phyloP scores from a whole-genome alignment of 495 filamentous ascomycete genomes.

The Cercophora scortea region DNA sequence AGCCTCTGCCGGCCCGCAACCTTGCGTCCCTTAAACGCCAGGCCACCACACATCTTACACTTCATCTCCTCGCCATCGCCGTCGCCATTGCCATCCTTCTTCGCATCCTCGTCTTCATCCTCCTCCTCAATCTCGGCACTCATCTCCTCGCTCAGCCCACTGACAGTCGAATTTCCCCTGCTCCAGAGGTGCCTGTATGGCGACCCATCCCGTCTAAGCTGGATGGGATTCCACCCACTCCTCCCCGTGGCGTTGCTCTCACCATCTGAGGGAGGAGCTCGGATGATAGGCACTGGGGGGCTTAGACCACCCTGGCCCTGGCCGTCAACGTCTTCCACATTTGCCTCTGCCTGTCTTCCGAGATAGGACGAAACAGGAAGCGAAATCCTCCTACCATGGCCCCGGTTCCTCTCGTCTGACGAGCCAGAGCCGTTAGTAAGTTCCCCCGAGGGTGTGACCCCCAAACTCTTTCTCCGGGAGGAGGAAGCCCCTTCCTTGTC shows the following conservation, averaged over 20 bases:
- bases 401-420: too few species aligned
- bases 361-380: too few species aligned
- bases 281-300: background rate
- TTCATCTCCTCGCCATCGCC: constrained; percentile 19
- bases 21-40: constrained; percentile 27
- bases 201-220: constrained; percentile 2
- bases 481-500: too few species aligned
- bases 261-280: too few species aligned
- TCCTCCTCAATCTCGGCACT: constrained; percentile 17
- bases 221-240: too few species aligned
- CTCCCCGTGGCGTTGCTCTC: too few species aligned
- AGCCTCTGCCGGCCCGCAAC: constrained; percentile 21
- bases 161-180: constrained; percentile 18
- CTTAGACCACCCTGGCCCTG: background rate
- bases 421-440: too few species aligned
- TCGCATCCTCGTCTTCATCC: constrained; percentile 1
- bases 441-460: too few species aligned
- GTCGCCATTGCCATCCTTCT: constrained; percentile 5
- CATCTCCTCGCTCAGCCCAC: constrained; percentile 26
- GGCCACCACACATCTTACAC: constrained; percentile 25
- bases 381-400: too few species aligned
- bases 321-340: background rate
- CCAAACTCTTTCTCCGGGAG: too few species aligned
- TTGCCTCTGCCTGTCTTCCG: constrained; percentile 5
- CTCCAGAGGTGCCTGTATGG: constrained; percentile 11